These are phyloP conservation scores for Dryadomyces quercus-mongolicae DNA, from an alignment of 2,329 filamentous ascomycete genomes.

Conservation along the genomic window DNA sequence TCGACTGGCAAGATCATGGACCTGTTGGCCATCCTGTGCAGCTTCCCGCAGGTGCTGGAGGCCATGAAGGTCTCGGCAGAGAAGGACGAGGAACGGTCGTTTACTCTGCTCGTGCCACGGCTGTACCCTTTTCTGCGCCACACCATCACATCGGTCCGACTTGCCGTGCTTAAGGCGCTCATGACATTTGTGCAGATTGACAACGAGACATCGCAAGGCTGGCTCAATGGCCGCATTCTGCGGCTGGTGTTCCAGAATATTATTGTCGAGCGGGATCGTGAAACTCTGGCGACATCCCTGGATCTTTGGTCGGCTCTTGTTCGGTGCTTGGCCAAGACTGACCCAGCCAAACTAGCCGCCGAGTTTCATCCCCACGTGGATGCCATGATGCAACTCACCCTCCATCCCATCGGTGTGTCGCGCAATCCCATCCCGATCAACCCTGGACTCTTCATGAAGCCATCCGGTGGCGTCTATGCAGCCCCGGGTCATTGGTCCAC, in stretches of 20 bases:
- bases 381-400: constrained; percentile 69
- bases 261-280: constrained; percentile 79
- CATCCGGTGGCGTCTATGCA: constrained; percentile 76
- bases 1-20: constrained; percentile 99
- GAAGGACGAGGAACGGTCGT: constrained; percentile 75
- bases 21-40: constrained; percentile 85
- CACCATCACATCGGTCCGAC: constrained; percentile 90
- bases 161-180: constrained; percentile 83
- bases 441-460: constrained; percentile 75
- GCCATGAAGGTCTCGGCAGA: constrained; percentile 88
- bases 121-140: constrained; percentile 94
- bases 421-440: constrained; percentile 91
- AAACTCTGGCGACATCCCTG: constrained; percentile 69
- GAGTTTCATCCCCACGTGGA: constrained; percentile 68
- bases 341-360: constrained; percentile 50
- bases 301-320: constrained; percentile 79
- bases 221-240: constrained; percentile 83
- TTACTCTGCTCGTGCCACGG: constrained; percentile 81
- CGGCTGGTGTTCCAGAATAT: constrained; percentile 91
- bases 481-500: constrained; percentile 29
- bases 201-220: constrained; percentile 67
- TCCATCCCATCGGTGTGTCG: constrained; percentile 86
- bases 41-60: constrained; percentile 82
- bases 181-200: constrained; percentile 87
- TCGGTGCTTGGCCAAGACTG: constrained; percentile 47